These are phyloP conservation scores for Dalbergia oliveri DNA, from an alignment of 306 rosid genomes.

Conservation along the genomic window DNA sequence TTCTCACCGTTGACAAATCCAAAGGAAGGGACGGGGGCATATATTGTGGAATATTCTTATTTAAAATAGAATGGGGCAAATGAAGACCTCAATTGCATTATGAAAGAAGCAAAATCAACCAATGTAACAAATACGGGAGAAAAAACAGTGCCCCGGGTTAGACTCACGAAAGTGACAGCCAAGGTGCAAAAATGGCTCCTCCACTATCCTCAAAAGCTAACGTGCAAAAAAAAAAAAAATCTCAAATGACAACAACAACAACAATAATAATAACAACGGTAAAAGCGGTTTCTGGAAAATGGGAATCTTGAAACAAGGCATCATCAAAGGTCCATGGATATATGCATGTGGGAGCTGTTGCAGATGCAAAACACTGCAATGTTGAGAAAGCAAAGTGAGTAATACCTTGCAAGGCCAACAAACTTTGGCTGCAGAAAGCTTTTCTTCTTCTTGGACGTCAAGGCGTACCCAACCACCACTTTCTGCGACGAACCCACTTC, in stretches of 20 bases:
- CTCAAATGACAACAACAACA: background rate
- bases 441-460: slow-evolving; percentile 60
- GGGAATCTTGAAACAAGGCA: background rate
- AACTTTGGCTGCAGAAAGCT: slow-evolving; percentile 59
- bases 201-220: slow-evolving; percentile 7
- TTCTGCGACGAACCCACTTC: slow-evolving; percentile 43
- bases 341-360: slow-evolving; percentile 21
- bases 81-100: background rate
- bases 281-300: slow-evolving; percentile 23
- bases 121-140: background rate
- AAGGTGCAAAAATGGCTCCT: slow-evolving; percentile 44
- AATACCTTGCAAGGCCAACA: slow-evolving; percentile 53
- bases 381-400: background rate
- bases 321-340: background rate
- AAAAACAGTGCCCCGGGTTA: slow-evolving; percentile 31
- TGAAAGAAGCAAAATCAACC: background rate
- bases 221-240: background rate
- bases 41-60: slow-evolving; percentile 57
- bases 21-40: slow-evolving; percentile 48
- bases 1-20: slow-evolving; percentile 41
- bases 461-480: slow-evolving; percentile 61
- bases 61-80: slow-evolving; percentile 30
- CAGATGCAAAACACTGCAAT: background rate
- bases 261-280: background rate
- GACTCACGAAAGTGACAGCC: slow-evolving; percentile 46